Evolutionary conservation across 1,284 basidiomycete species (phyloP), one percentile per base, ranked within the genome.

Genomic region (Serendipita sp.): DNA sequence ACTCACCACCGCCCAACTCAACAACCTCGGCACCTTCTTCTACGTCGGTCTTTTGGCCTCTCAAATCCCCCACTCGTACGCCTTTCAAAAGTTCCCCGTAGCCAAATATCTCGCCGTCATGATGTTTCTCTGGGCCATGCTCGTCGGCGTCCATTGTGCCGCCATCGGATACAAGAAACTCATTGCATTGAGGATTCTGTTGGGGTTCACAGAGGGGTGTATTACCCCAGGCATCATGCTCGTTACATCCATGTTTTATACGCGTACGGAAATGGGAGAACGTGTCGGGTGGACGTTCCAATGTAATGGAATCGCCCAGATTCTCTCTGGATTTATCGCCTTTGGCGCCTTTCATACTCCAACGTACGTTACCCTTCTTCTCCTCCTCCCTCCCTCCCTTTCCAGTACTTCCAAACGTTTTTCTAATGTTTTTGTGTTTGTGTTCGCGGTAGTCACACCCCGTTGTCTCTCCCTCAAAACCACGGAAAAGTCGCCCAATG

Each of bases 201-300:
- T 74, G 13, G 73, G 73, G 8, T 67, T 68, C 26, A 69, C 67
- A 15, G 73, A 74, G 42, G 69, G 70, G 4, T 70, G 69, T 41
- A 70, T 73, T 50, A 70, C 69, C 1, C 63, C 68, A 4, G 67
- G 66, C 43, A 38, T 74, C 17, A 72, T 74, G 69, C 66, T 71
- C 6, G 65, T 71, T 41, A 68, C 70, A 29, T 67, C 67, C 32
- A 71, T 70, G 65, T 73, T 70, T 64, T 74, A 73, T 63, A 71
- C 68, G 0, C 70, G 70, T 32, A 65, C 67, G 4, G 72, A 74
- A 63, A 73, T 73, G 53, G 69, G 69, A 2, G 67, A 70, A 49
- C 69, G 73, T 12, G 65, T 74, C 17, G 71, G 70, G 6, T 70
- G 69, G 63, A 65, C 63, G 2, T 70, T 70, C 66, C 66, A 67